Base-by-base conservation (phyloP, 352 stramenopile species). In the Thraustochytrium sp. region DNA sequence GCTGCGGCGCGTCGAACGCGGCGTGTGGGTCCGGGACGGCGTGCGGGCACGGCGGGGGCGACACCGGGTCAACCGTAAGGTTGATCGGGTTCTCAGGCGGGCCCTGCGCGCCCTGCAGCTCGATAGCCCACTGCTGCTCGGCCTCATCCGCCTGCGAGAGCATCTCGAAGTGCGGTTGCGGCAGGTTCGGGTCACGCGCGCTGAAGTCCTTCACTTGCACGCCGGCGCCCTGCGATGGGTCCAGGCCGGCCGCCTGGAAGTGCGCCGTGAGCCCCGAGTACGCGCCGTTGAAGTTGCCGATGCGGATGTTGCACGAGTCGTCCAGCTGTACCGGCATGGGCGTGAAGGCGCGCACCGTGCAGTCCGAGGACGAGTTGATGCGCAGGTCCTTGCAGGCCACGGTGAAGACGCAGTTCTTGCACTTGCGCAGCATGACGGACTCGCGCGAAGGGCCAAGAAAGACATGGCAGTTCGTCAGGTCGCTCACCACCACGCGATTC, bases 301-400 rank as follows among this genome's bases (percentile, higher is more conserved):
- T 42, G 13, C 13, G 8, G 48, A 80, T 80, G 68, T 42, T 11
- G 31, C 38, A 21, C 13, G 44, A 80, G 53, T 80, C 53, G 31
- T 80, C 68, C 21, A 80, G 68, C 53, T 63, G 42, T 3, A 80
- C 68, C 0, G 68, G 48, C 48, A 48, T 63, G 18, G 68, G 46
- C 29, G 89, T 93, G 84, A 96, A 96, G 0, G 96, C 85, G 56
- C 92, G 92, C 54, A 96, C 89, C 0, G 88, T 90, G 87, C 91
- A 95, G 63, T 91, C 85, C 0, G 82, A 86, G 80, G 90, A 96
- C 84, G 96, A 92, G 40, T 91, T 88, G 2, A 92, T 94, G 34
- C 93, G 89, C 3, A 97, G 87, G 65, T 97, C 92, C 86, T 96
- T 97, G 87, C 91, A 96, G 0, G 92, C 92, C 31, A 96, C 87